These are phyloP conservation scores for Annulohypoxylon truncatum DNA, from an alignment of 2,329 filamentous ascomycete species.

Conservation along the genomic window DNA sequence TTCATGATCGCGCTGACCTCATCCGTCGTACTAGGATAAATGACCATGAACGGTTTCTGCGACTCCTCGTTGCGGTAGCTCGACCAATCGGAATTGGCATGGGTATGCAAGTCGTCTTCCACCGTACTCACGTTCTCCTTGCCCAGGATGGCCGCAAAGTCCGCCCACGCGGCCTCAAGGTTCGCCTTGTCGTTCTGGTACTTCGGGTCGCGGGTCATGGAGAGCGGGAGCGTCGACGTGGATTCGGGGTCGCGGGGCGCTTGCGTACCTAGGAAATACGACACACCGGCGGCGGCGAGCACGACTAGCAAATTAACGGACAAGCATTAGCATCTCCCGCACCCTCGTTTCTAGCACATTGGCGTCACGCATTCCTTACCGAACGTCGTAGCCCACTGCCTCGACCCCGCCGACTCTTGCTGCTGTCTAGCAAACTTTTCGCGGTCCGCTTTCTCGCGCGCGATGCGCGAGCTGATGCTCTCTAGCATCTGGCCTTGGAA, in stretches of 20 bases:
- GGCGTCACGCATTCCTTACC: slow-evolving; percentile 53
- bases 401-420: slow-evolving; percentile 53
- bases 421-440: slow-evolving; percentile 60
- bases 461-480: slow-evolving; percentile 66
- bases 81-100: slow-evolving; percentile 73
- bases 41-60: slow-evolving; percentile 72
- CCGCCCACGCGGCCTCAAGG: slow-evolving; percentile 76
- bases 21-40: slow-evolving; percentile 78
- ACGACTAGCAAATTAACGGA: slow-evolving; percentile 56
- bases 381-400: slow-evolving; percentile 66
- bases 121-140: slow-evolving; percentile 73
- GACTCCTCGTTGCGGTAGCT: slow-evolving; percentile 63
- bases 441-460: slow-evolving; percentile 65
- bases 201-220: slow-evolving; percentile 60
- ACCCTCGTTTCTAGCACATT: neutral
- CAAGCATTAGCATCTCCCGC: slow-evolving; percentile 2
- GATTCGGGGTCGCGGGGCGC: slow-evolving; percentile 63
- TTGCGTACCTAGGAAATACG: slow-evolving; percentile 70
- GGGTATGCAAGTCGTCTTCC: slow-evolving; percentile 64
- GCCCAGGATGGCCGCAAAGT: slow-evolving; percentile 73
- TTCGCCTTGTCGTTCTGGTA: slow-evolving; percentile 71
- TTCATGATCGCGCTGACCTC: slow-evolving; percentile 82
- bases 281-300: slow-evolving; percentile 61
- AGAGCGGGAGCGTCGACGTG: slow-evolving; percentile 70
- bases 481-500: slow-evolving; percentile 72